Evolutionary conservation across 192 early-diverging fungal genomes (phyloP), one percentile per base, ranked within the genome.

Genomic region (Podila epicladia): DNA sequence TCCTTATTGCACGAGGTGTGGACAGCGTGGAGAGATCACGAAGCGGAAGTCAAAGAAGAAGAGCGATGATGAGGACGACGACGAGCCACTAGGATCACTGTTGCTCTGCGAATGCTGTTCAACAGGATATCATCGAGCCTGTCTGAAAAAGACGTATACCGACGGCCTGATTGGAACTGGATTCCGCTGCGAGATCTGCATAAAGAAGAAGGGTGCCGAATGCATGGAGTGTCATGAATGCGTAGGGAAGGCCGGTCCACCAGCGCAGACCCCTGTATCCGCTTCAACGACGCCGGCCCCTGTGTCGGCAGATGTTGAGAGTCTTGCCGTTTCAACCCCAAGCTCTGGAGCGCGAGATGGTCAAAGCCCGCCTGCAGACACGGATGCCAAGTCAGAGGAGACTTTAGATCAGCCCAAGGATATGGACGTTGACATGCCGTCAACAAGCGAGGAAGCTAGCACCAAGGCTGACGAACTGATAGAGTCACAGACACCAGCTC

Each of bases 101-200:
- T 24, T 84, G 24, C 74, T 80, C 9, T 84, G 83, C 28, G 83
- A 84, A 45, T 80, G 70, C 37, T 84, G 83, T 59, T 75, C 83
- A n/a, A 49, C 64, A 17, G 69, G 73, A 38, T 82, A 67, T 32
- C 83, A 84, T 69, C 57, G 72, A 1, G 28, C 31, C 31, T 84
- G 82, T 55, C 33, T 79, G 32, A 63, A 67, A 53, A 73, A 74
- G 65, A 62, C 70, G 2, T 74, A 79, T 31, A 62, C 64, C 5
- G 71, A 74, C 57, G 74, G 64, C 29, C 37, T 74, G 26, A 71
- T 71, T 22, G 71, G 70, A 0, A 72, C 70, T 31, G 77, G 77
- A 29, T 74, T 84, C 50, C 53, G 76, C n/a, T 84, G 82, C 45
- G 71, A 79, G 24, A 29, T 72, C 4, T 84, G 82, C 49, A 65